These are phyloP conservation scores for Penicillium sp. DNA, from an alignment of 2,329 filamentous ascomycete genomes.

Conservation along the genomic window DNA sequence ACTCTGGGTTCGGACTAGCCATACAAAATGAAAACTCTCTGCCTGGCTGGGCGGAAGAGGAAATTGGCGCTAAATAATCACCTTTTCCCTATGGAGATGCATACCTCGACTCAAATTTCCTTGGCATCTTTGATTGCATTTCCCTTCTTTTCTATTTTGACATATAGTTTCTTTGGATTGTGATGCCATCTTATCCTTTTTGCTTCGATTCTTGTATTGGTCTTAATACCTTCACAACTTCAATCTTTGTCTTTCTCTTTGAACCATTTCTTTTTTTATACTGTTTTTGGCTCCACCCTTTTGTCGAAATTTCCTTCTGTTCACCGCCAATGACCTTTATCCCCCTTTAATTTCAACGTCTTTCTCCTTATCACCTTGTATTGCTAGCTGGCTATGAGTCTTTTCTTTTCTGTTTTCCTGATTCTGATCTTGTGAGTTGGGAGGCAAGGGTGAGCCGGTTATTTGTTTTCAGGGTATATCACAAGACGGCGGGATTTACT, in stretches of 20 bases:
- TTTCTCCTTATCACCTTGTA: slow-evolving; percentile 36
- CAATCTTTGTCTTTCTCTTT: slow-evolving; percentile 23
- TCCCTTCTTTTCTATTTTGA: slow-evolving; percentile 16
- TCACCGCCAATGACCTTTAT: slow-evolving; percentile 30
- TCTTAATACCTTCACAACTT: slow-evolving; percentile 27
- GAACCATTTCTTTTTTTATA: slow-evolving; percentile 20
- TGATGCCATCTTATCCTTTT: slow-evolving; percentile 16
- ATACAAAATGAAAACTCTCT: slow-evolving; percentile 59
- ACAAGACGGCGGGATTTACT: slow-evolving; percentile 1
- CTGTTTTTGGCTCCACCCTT: slow-evolving; percentile 19
- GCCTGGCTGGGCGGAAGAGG: slow-evolving; percentile 65
- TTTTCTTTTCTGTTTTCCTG: slow-evolving; percentile 24
- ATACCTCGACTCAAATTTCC: slow-evolving; percentile 18
- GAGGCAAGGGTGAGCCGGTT: slow-evolving; percentile 6
- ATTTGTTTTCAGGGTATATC: slow-evolving; percentile 10
- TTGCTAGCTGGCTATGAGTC: slow-evolving; percentile 42
- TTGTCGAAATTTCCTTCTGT: slow-evolving; percentile 27
- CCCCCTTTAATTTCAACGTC: slow-evolving; percentile 28
- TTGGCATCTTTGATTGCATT: slow-evolving; percentile 20
- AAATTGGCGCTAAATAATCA: slow-evolving; percentile 56
- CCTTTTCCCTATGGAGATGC: slow-evolving; percentile 9
- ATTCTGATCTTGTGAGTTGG: slow-evolving; percentile 9
- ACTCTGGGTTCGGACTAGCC: slow-evolving; percentile 59
- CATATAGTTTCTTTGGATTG: slow-evolving; percentile 21
- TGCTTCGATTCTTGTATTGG: slow-evolving; percentile 36